Evolutionary conservation across 805 yeast genomes (phyloP).

Genomic region (Candida schatavii): DNA sequence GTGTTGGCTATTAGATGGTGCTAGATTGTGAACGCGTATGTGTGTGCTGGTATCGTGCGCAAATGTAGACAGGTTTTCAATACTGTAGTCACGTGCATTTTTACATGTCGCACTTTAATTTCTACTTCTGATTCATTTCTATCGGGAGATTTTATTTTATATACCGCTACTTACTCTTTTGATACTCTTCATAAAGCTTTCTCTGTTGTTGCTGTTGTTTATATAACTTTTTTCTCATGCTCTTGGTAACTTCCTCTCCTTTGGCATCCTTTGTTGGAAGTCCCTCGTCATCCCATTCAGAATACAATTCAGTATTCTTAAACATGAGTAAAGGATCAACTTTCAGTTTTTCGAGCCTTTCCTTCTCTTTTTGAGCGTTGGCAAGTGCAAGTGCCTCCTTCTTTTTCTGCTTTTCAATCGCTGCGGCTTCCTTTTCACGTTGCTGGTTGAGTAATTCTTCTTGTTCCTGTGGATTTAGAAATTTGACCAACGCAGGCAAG

Average conservation of each 20-base stretch:
- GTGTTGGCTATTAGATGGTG: too few species aligned
- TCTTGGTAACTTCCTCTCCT: constrained; percentile 84
- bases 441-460: constrained; percentile 60
- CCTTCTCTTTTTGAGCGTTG: constrained; percentile 62
- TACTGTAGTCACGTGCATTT: not conserved
- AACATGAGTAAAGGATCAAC: constrained; percentile 73
- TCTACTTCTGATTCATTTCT: not conserved
- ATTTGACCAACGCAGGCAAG: constrained; percentile 78
- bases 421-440: constrained; percentile 57
- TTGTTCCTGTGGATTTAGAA: constrained; percentile 68
- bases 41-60: not conserved
- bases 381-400: constrained; percentile 48
- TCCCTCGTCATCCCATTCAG: constrained; percentile 84
- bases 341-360: constrained; percentile 64
- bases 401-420: constrained; percentile 56
- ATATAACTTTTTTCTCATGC: constrained; percentile 75
- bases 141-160: not conserved
- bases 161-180: constrained; percentile 12
- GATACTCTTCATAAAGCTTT: constrained; percentile 72
- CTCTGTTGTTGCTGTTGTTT: constrained; percentile 80
- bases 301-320: constrained; percentile 50
- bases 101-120: too few species aligned
- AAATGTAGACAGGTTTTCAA: not conserved
- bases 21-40: not conserved
- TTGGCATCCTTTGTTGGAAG: constrained; percentile 71